Base-by-base conservation (phyloP, 495 filamentous ascomycete species). In the Platismatia glauca region DNA sequence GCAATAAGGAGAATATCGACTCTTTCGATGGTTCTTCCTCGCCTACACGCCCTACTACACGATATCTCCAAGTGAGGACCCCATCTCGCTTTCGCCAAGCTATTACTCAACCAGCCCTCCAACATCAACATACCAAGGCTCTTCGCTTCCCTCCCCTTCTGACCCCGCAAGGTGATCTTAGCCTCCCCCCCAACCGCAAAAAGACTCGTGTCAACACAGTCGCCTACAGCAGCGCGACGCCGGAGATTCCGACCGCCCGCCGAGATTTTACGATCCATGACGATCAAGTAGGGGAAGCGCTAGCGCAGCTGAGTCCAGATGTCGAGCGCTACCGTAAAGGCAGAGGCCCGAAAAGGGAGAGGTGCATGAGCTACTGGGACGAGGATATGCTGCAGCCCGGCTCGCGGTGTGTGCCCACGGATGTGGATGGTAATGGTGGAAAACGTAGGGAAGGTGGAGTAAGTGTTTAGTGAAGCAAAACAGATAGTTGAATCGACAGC, bases 351-450 rank as follows among this genome's bases (percentile, higher is more conserved):
- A 69, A 61, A 59, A 39, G 65, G 48, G 62, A 67, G 37, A 62
- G 67, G 31, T 69, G 67, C 41, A 43, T 44, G 55, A 67, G 65
- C 57, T 69, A 69, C 56, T 69, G 63, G 44, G 67, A 69, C 43
- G 38, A 55, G 31, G 65, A 69, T 46, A 56, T 69, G n/a, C 16
- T 69, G 12, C 13, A n/a, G n/a, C 16, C 24, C 29, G 48, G 22
- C 24, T 37, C 33, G 24, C 48, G 43, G 41, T 39, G 43, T 7
- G 52, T 46, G 38, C 13, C 50, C 16, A 46, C 7, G 35, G 59
- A 29, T 20, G 6, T 20, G 31, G n/a, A 43, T 52, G 29, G 50
- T 20, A 16, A n/a, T 50, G 18, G 22, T 33, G 43, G n/a, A n/a
- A n/a, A n/a, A n/a, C n/a, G n/a, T n/a, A n/a, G 31, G 34, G n/a